Percentiles rank a stretch among this genome's conserved stretches.
Evolutionary conservation across 2,329 filamentous ascomycete species (phyloP).

Genomic region (Fusarium coffeatum): DNA sequence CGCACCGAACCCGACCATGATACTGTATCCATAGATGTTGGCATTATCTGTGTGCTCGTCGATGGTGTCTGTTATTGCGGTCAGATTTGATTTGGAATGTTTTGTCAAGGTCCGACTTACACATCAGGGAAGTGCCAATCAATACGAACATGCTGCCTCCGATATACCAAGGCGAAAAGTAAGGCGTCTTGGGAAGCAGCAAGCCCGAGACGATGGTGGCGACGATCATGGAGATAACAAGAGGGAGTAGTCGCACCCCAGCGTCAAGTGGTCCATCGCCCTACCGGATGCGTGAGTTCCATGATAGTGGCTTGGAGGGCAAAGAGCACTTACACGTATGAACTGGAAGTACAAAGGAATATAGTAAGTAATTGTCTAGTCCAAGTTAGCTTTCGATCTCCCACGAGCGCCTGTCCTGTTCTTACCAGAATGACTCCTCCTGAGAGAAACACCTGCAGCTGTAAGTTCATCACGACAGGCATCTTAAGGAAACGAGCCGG

Average conservation of each 20-base stretch:
- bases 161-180: neutral
- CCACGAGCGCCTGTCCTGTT: fast-evolving
- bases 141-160: neutral
- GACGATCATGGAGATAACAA: neutral
- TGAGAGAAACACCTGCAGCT: neutral
- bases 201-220: neutral
- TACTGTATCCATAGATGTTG: neutral
- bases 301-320: fast-evolving
- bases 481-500: neutral
- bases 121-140: neutral
- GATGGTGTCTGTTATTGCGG: neutral
- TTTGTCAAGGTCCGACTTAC: neutral
- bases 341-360: constrained; percentile 6
- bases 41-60: neutral
- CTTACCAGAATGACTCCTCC: neutral
- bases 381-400: fast-evolving
- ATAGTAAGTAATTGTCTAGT: neutral
- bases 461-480: neutral
- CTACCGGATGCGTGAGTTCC: fast-evolving
- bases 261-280: constrained; percentile 1
- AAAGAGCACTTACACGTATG: neutral
- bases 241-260: neutral
- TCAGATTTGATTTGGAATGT: fast-evolving
- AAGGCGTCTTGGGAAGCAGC: neutral
- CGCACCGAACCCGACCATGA: neutral